Conservation (phyloP, 2,329 filamentous ascomycete genomes). For the Epichloe coenophiala region DNA sequence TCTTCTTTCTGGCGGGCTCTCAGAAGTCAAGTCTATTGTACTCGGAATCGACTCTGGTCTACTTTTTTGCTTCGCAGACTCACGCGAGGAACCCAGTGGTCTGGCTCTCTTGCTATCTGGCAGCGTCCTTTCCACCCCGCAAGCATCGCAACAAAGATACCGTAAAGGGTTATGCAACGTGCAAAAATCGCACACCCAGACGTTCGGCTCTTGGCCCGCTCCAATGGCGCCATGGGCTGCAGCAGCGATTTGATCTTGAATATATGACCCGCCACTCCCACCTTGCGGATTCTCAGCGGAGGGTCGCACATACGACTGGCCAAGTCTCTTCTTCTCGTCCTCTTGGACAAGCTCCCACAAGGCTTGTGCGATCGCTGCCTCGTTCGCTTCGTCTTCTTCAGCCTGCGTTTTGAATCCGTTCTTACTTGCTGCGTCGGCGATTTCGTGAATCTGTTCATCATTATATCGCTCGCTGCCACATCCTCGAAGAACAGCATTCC, state of each 20-base stretch:
- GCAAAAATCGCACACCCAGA: constrained; percentile 42
- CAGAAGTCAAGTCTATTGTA: constrained; percentile 21
- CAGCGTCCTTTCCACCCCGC: constrained; percentile 28
- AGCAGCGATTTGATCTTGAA: constrained; percentile 8
- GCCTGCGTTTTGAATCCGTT: constrained; percentile 73
- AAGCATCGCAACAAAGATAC: constrained; percentile 44
- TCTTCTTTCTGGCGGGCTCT: constrained; percentile 14
- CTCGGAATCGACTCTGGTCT: constrained; percentile 6
- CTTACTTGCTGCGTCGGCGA: constrained; percentile 47
- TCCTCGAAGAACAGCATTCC: constrained; percentile 52
- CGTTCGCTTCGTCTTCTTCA: constrained; percentile 80
- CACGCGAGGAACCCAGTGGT: constrained; percentile 1
- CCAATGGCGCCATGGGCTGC: not conserved
- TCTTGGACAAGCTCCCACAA: constrained; percentile 78
- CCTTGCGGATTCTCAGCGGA: constrained; percentile 21
- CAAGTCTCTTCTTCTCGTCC: constrained; percentile 43
- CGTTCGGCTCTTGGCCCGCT: constrained; percentile 5
- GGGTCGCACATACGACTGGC: constrained; percentile 35
- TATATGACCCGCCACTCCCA: constrained; percentile 18
- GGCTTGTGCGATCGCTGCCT: constrained; percentile 72
- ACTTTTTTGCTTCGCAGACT: constrained; percentile 6
- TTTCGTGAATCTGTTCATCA: constrained; percentile 50
- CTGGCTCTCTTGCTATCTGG: constrained; percentile 5
- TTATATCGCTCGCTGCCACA: constrained; percentile 62
- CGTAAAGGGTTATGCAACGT: constrained; percentile 40